Evolutionary conservation across 2,329 filamentous ascomycete genomes (phyloP).

Genomic region (Calonectria pauciramosa): DNA sequence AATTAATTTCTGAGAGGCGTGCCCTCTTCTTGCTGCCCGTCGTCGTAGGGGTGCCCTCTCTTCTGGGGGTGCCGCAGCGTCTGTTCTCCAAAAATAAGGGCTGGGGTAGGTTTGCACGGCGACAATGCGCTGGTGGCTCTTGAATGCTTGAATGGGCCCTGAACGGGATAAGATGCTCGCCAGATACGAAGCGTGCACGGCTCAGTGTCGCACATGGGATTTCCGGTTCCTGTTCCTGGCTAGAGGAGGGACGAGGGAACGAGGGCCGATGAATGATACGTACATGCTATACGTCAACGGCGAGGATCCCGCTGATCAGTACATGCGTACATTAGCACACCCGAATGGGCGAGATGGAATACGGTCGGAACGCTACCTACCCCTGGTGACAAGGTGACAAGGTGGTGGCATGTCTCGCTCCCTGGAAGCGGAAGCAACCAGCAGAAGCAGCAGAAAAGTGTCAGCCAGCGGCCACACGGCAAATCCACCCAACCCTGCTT

Average conservation of each 20-base stretch:
- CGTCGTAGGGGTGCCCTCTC: not conserved
- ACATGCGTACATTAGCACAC: not conserved
- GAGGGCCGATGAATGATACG: not conserved
- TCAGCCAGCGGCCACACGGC: not conserved
- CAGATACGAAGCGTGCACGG: conserved; percentile 16
- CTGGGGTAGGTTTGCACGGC: conserved; percentile 5
- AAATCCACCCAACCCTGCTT: not conserved
- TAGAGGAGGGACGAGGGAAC: conserved; percentile 8
- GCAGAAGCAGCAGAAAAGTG: not conserved
- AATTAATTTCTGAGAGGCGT: conserved; percentile 14
- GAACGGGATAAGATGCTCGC: conserved; percentile 9
- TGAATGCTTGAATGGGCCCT: not conserved
- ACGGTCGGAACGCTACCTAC: not conserved
- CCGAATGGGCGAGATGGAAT: not conserved
- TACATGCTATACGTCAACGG: conserved; percentile 19
- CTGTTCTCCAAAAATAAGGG: not conserved
- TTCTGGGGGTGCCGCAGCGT: not conserved
- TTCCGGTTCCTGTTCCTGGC: conserved; percentile 15
- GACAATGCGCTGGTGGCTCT: not conserved
- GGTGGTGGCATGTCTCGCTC: not conserved
- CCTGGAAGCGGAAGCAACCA: not conserved
- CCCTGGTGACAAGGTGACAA: conserved; percentile 2
- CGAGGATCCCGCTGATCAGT: conserved; percentile 23
- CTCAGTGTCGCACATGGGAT: conserved; percentile 7
- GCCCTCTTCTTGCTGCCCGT: not conserved